A percentile compares a stretch with the other conserved stretches of the same genome.
Conservation (phyloP, 2,329 filamentous ascomycete genomes). For the Cytospora paraplurivora region DNA sequence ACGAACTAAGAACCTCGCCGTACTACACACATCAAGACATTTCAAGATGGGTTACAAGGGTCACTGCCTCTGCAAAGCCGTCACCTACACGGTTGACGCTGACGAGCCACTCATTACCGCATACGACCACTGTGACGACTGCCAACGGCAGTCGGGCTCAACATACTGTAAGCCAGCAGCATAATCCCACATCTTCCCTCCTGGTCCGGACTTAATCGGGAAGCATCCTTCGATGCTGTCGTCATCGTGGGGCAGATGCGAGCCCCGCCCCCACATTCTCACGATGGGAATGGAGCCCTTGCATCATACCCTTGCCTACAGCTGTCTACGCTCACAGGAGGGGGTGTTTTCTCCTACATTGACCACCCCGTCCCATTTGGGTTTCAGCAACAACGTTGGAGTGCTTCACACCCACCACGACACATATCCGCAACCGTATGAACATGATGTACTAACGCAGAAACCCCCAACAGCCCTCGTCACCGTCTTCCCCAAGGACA, state of each 20-base stretch:
- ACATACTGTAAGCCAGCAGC: conserved; percentile 61
- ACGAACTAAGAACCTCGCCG: conserved; percentile 21
- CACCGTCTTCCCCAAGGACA: conserved; percentile 66
- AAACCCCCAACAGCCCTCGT: conserved; percentile 58
- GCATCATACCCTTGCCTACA: conserved; percentile 7
- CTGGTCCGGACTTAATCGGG: background rate
- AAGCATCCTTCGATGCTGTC: background rate
- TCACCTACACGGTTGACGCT: conserved; percentile 65
- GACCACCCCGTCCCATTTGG: background rate
- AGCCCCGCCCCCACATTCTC: conserved; percentile 25
- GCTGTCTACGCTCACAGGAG: background rate
- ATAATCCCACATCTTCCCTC: background rate
- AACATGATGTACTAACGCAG: background rate
- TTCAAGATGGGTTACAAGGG: conserved; percentile 65
- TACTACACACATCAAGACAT: conserved; percentile 21
- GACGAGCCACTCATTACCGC: conserved; percentile 57
- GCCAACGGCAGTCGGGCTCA: conserved; percentile 69
- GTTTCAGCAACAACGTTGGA: too few species aligned
- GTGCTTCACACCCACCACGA: background rate
- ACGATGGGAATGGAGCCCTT: conserved; percentile 9
- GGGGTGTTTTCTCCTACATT: conserved; percentile 1
- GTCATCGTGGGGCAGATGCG: conserved; percentile 14
- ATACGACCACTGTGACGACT: conserved; percentile 74
- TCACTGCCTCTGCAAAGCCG: conserved; percentile 71
- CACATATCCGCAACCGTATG: background rate